Conservation (phyloP, 73 alveolate genomes). For the Paramecium primaurelia region DNA sequence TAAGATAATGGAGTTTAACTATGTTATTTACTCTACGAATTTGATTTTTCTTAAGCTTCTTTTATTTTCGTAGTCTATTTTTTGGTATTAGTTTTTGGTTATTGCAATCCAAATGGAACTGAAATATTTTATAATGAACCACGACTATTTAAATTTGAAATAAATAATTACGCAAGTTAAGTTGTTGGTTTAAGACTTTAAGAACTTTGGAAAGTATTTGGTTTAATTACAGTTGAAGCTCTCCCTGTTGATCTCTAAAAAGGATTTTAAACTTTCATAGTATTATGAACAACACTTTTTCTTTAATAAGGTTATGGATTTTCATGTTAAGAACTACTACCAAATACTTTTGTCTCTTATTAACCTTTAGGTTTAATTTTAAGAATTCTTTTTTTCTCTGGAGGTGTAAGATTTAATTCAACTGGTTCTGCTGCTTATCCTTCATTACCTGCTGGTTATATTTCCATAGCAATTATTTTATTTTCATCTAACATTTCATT, state of each 20-base stretch:
- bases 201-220: not conserved
- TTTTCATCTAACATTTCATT: constrained; percentile 7
- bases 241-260: not conserved
- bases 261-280: not conserved
- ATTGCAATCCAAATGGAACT: constrained; percentile 11
- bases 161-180: not conserved
- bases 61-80: not conserved
- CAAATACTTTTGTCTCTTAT: not conserved
- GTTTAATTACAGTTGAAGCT: not conserved
- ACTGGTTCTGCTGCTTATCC: constrained; percentile 27
- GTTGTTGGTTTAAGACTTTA: not conserved
- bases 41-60: not conserved
- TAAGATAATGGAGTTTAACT: not conserved
- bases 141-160: not conserved
- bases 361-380: not conserved
- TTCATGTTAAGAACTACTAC: not conserved
- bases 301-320: not conserved
- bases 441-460: not conserved
- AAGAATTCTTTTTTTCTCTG: not conserved
- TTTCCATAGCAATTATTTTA: not conserved
- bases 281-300: not conserved
- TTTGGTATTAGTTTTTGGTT: not conserved
- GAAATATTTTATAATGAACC: not conserved
- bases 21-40: not conserved
- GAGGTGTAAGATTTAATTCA: constrained; percentile 13